phyloP scores from a whole-genome alignment of 192 early-diverging fungal genomes.

The Backusella macrospora region DNA sequence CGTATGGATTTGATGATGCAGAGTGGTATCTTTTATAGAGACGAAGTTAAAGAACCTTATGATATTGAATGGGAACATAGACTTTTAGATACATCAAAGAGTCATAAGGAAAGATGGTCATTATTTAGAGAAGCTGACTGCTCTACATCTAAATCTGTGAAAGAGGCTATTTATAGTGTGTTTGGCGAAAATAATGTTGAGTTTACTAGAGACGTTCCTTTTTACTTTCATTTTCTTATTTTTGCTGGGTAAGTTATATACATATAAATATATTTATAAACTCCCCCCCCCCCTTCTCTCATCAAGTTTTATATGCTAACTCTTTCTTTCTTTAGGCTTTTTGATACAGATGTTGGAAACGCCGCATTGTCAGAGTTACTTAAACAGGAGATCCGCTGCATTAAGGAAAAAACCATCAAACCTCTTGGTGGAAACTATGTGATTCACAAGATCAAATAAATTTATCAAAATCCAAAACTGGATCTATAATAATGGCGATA shows the following conservation, averaged over 20 bases:
- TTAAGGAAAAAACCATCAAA: background rate
- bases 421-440: constrained; percentile 1
- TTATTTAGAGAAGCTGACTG: background rate
- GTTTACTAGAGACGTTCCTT: background rate
- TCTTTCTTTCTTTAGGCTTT: background rate
- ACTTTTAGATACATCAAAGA: constrained; percentile 4
- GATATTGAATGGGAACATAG: background rate
- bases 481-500: no score
- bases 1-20: constrained; percentile 12
- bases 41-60: background rate
- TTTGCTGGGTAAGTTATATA: background rate
- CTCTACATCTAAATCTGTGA: background rate
- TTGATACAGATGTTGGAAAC: background rate
- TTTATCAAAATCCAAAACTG: background rate
- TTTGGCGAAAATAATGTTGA: background rate
- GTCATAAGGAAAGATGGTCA: background rate
- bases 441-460: background rate
- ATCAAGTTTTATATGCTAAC: background rate
- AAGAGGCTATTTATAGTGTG: background rate
- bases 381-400: background rate
- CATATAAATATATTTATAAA: background rate
- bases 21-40: background rate
- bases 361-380: background rate
- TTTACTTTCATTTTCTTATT: background rate
- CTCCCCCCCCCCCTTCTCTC: no score